phyloP scores from a whole-genome alignment of 208 protist genomes.

The Leishmania gerbilli region DNA sequence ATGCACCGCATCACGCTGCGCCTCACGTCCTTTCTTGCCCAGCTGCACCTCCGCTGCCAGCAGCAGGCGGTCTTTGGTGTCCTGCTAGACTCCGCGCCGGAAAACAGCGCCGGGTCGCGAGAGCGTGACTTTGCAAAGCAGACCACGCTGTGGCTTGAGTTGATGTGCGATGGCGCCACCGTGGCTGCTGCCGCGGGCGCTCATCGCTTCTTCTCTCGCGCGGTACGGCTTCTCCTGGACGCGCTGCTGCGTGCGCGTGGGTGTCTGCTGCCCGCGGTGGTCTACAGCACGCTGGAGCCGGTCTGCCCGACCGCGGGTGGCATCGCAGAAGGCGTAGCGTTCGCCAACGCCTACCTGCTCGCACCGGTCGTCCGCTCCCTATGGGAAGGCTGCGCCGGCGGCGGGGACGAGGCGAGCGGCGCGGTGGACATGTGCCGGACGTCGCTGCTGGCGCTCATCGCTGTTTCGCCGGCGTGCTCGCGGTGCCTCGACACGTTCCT shows the following conservation, averaged over 20 bases:
- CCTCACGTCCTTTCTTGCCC: constrained; percentile 28
- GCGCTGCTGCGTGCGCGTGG: constrained; percentile 16
- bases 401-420: background rate
- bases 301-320: background rate
- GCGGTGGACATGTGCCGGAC: background rate
- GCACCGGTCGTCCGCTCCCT: constrained; percentile 11
- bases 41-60: constrained; percentile 30
- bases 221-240: constrained; percentile 24
- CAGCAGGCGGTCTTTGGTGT: constrained; percentile 17
- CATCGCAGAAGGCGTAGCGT: constrained; percentile 7
- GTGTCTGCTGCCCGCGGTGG: constrained; percentile 21
- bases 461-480: constrained; percentile 24
- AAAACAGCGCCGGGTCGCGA: constrained; percentile 9
- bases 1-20: constrained; percentile 29
- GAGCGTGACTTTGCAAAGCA: constrained; percentile 19
- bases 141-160: constrained; percentile 14
- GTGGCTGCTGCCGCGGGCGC: background rate
- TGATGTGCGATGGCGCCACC: constrained; percentile 8
- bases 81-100: constrained; percentile 17
- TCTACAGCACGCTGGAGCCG: constrained; percentile 15
- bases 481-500: constrained; percentile 25
- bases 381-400: constrained; percentile 17
- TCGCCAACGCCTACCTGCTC: constrained; percentile 11
- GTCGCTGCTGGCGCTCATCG: constrained; percentile 18
- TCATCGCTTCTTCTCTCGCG: constrained; percentile 12